Base-by-base conservation (phyloP, 2,329 filamentous ascomycete species). In the Gliomastix tumulicola region DNA sequence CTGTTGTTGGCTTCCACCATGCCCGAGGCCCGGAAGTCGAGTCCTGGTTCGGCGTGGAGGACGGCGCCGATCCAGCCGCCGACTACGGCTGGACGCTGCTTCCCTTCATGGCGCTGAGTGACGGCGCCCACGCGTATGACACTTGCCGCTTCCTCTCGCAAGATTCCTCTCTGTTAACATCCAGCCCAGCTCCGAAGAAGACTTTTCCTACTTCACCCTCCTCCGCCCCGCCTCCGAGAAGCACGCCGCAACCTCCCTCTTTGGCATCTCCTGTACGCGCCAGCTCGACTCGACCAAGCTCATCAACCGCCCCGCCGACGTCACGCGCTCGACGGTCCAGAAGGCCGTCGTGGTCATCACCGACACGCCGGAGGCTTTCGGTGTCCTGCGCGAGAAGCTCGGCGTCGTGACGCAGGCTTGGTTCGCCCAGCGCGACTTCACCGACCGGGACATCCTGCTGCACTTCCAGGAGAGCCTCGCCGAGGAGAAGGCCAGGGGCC, bases 201-300 rank as follows among this genome's bases (percentile, higher is more conserved):
- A 97, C 64, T 98, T 97, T 68, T 96, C 89, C 35, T 98, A 98
- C 66, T 98, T 98, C 59, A 97, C 90, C 8, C 79, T 98, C 35
- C 73, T 88, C 40, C 77, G 79, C 21, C 78, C 81, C 32, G 71
- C 70, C 37, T 70, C 63, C 44, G 62, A 61, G 35, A 50, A 58
- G 16, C 55, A 65, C 22, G 76, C 82, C 7, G 77, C 79, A 21
- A 88, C 86, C 3, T 94, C 88, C 18, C 77, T 98, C 17, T 98
- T 98, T 56, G 92, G 92, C 43, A 96, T 98, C 54, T 85, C 88
- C 15, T 98, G 92, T 60, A 95, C 90, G 13, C 77, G 90, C 41
- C 92, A 97, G 64, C 75, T 98, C 52, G 86, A 94, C 53, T 76
- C 88, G 13, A 78, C 79, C 12, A 71, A 81, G 49, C 70, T 98